Evolutionary conservation across 2,329 filamentous ascomycete species (phyloP), one percentile per base, ranked within the genome.

Genomic region (Apiospora rasikravindrae): DNA sequence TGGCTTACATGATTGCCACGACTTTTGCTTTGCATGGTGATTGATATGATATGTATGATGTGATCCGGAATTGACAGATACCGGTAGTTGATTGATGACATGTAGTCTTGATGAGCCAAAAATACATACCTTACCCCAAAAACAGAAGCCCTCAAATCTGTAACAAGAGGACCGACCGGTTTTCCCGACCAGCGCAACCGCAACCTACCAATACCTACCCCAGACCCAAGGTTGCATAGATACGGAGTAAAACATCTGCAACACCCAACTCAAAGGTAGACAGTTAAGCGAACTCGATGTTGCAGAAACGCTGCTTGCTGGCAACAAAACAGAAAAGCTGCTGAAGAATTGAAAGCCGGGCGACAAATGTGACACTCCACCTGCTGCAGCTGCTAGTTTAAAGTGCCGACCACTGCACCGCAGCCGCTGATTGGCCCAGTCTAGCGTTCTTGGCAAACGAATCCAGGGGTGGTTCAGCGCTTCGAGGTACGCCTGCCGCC

Each of bases 321-420:
- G 33, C 19, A 22, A 40, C 4, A 40, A 19, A 2, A n/a, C n/a
- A 37, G 2, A 37, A 37, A 37, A 33, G 49, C 14, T 26, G 49
- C n/a, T 64, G 53, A 64, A n/a, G 22, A n/a, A n/a, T n/a, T n/a
- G n/a, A 37, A 37, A 37, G 57, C 40, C 24, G 33, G 57, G 57
- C 57, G 57, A 64, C 57, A 64, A 64, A 40, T 40, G 57, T 64
- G 57, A 64, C 57, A 64, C 57, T n/a, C 57, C 57, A 64, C 57
- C 33, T 7, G 33, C 57, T 64, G 57, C 57, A 64, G n/a, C 33
- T 64, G n/a, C 33, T 64, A 37, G 57, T 40, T 64, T 40, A 64
- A 40, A 64, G 33, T 64, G 57, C 57, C 57, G 57, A 64, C 57
- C 57, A 22, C 57, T n/a, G 57, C 33, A 1, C 22, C 57, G 13